Evolutionary conservation across 148 eudicot genomes (phyloP), one percentile per base, ranked within the genome.

Genomic region (Vaccinium corymbosum): DNA sequence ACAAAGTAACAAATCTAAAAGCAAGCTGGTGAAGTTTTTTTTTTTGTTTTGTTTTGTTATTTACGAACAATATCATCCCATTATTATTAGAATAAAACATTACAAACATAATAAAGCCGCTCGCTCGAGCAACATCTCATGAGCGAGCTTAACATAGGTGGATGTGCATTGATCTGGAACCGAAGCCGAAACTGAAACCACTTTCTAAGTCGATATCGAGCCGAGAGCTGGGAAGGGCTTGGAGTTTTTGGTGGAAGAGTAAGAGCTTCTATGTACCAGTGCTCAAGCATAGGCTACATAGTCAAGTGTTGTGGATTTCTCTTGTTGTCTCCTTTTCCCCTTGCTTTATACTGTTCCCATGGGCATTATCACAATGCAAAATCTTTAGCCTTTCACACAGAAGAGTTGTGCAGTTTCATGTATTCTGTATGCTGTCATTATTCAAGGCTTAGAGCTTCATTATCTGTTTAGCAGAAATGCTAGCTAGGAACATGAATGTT

Each of bases 161-260:
- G 85, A 20, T 20, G 20, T 81, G 82, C 48, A 48, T 42, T 42
- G 83, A 61, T 8, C 32, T 82, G 19, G 94, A 88, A 7, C 48
- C 81, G 4, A 88, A 89, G 81, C 88, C 92, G 1, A 89, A 90
- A 83, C 89, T 90, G 25, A 61, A 61, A 61, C 68, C 7, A 1
- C 82, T 92, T 29, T 80, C 86, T 12, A 96, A 96, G 87, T 79
- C 94, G 1, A 83, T 75, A 3, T 92, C 97, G 2, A 92, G 91
- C 59, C 89, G 91, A 85, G 92, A 87, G 87, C 56, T 92, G 72
- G 90, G 91, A 3, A 92, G 81, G 87, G 86, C 88, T 20, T 93
- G 85, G 86, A 91, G 93, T 85, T 92, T 94, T 87, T 94, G 92
- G 87, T 64, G 94, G 83, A 96, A 91, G 86, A 91, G 86, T 87